phyloP scores from a whole-genome alignment of 768 basidiomycete genomes.

The Sarcodon sp. region DNA sequence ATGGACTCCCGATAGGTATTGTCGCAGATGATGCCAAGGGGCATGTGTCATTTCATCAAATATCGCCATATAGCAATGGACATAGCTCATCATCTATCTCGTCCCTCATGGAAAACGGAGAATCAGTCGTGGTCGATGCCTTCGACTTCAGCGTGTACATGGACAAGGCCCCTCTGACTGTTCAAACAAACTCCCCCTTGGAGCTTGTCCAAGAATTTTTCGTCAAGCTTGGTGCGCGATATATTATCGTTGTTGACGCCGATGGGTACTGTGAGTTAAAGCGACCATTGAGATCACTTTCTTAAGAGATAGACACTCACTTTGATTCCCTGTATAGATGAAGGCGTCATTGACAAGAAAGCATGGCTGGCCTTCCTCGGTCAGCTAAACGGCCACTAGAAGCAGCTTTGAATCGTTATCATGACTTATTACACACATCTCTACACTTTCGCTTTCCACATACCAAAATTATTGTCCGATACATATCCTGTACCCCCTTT shows the following conservation, averaged over 20 bases:
- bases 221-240: slow-evolving; percentile 85
- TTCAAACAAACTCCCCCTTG: slow-evolving; percentile 76
- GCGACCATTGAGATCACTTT: not conserved
- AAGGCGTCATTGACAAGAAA: slow-evolving; percentile 91
- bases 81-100: slow-evolving; percentile 45
- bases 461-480: no score
- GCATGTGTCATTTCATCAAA: slow-evolving; percentile 49
- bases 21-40: slow-evolving; percentile 66
- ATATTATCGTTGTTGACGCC: slow-evolving; percentile 73
- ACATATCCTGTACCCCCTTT: no score
- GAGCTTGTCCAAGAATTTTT: slow-evolving; percentile 92
- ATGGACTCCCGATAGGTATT: slow-evolving; percentile 32
- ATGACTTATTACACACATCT: no score
- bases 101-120: slow-evolving; percentile 35
- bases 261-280: slow-evolving; percentile 63
- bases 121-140: slow-evolving; percentile 27
- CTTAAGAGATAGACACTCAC: not conserved
- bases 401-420: no score
- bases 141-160: slow-evolving; percentile 84
- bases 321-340: slow-evolving; percentile 31
- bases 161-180: slow-evolving; percentile 87
- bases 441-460: no score
- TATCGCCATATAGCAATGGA: slow-evolving; percentile 22
- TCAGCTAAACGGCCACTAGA: slow-evolving; percentile 41
- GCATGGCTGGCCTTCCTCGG: slow-evolving; percentile 82